Base-by-base conservation (phyloP, 164 flowering plant species). In the Chloranthus sessilifolius region DNA sequence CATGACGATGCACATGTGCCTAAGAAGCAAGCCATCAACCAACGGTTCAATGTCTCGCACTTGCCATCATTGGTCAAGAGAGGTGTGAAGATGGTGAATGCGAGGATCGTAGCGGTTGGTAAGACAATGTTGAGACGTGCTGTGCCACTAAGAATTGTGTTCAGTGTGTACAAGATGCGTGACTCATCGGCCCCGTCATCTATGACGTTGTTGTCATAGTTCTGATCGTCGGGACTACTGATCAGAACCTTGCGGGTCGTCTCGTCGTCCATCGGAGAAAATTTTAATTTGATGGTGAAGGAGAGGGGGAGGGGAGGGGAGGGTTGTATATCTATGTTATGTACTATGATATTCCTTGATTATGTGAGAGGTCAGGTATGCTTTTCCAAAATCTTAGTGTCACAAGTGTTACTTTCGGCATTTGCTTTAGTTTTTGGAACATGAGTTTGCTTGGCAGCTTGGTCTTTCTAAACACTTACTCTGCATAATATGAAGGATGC, bases 61-160 rank as follows among this genome's bases (percentile, higher is more conserved):
- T 58, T n/a, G n/a, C 81, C 88, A 16, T 78, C 71, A 14, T 74
- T 69, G 22, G 83, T 78, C 1, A 78, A 56, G 34, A 81, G 44
- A 6, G 87, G 87, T 17, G 80, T 60, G 22, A 81, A 76, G 27
- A 81, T 70, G 62, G 79, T 59, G 81, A 78, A 81, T 52, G 78
- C 69, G 1, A 81, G 75, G 57, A 81, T 74, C 23, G 80, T 78
- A 7, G 73, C 79, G 1, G 76, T 74, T 6, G 83, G 88, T 21
- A 76, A 39, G 16, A 78, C 81, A 48, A 74, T 53, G 25, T 78
- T 78, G 72, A 81, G 83, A 9, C 81, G 59, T 5, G 81, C 87
- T 0, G 83, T 76, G 59, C 80, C 79, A 12, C 76, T 75, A 1
- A 81, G 72, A 55, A 81, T 66, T 12, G 74, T 64, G 46, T 75